Evolutionary conservation across 78 protist genomes (phyloP), one percentile per base, ranked within the genome.

Genomic region (Pigoraptor vietnamica): DNA sequence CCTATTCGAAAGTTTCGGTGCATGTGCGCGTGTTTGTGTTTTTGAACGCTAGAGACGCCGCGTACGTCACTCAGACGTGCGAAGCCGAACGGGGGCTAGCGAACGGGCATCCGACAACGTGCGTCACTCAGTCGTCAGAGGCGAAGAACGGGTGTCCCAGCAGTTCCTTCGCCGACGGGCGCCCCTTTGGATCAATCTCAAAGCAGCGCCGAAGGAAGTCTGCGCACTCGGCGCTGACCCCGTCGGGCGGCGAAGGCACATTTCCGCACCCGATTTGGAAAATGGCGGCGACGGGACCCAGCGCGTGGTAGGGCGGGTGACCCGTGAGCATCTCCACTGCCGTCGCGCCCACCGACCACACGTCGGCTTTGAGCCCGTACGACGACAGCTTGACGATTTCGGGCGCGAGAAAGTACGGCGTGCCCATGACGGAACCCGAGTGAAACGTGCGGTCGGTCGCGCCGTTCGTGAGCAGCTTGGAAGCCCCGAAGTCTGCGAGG

Each of bases 291-390:
- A 83, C 39, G 38, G 88, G 88, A 0, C 38, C 88, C 38, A 83
- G 35, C 24, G 32, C 29, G 29, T 19, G 37, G 81, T 33, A 93
- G 0, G 96, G 96, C 56, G 94, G 95, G 33, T 23, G 0, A 0
- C 93, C 94, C 23, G 95, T 94, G 36, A 93, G n/a, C 96, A 94
- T 93, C 29, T 94, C 96, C 24, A 82, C 2, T 2, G 92, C 86
- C 37, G 93, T 89, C 55, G 90, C 90, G 34, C 94, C 95, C 34
- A 87, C 89, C 0, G 86, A 92, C 93, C 93, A 92, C 21, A 92
- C 86, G 40, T 92, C 93, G 0, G 87, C 33, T 25, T 24, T 14
- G 79, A 40, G 34, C 0, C 90, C 90, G 89, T 92, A 87, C 39
- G 81, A 86, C 35, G 0, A 0, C 37, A 0, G n/a, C 79, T 0